These are phyloP conservation scores for Wickerhamomyces bisporus DNA, from an alignment of 805 yeast genomes.

Conservation along the genomic window DNA sequence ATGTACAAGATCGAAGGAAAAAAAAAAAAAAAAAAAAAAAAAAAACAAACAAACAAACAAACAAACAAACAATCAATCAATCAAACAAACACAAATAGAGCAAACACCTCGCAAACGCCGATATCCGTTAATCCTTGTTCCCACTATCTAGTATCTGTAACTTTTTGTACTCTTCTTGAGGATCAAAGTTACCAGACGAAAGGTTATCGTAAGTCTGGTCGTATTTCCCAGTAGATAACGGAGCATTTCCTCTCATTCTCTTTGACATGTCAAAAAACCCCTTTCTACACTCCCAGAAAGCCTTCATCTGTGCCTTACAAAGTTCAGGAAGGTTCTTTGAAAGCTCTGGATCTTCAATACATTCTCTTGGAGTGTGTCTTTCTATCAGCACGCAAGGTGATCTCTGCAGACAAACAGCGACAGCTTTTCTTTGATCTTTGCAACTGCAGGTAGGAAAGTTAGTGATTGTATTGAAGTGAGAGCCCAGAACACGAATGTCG, in stretches of 20 bases:
- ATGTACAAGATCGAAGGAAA: too few relatives aligned
- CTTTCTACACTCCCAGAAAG: constrained; percentile 84
- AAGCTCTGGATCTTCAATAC: constrained; percentile 76
- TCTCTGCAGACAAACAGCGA: constrained; percentile 91
- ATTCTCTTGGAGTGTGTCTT: constrained; percentile 83
- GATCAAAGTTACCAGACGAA: constrained; percentile 75
- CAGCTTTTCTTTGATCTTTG: constrained; percentile 89
- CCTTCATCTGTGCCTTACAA: constrained; percentile 77
- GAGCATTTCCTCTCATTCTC: constrained; percentile 90
- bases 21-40: neutral
- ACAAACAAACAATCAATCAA: too few relatives aligned
- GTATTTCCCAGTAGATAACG: constrained; percentile 86
- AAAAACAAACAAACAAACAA: constrained; percentile 10
- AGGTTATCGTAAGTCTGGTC: constrained; percentile 82
- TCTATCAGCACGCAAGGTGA: constrained; percentile 94
- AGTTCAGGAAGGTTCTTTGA: constrained; percentile 77
- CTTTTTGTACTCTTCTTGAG: constrained; percentile 74
- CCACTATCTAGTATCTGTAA: constrained; percentile 56
- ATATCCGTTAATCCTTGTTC: constrained; percentile 28
- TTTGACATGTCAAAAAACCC: constrained; percentile 91
- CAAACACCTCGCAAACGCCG: too few relatives aligned
- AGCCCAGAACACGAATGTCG: too few relatives aligned
- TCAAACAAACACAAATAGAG: too few relatives aligned
- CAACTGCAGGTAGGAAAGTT: constrained; percentile 48
- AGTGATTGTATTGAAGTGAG: neutral